Evolutionary conservation across 2,329 filamentous ascomycete species (phyloP).

Genomic region (Fusarium neocosmosporiellum): DNA sequence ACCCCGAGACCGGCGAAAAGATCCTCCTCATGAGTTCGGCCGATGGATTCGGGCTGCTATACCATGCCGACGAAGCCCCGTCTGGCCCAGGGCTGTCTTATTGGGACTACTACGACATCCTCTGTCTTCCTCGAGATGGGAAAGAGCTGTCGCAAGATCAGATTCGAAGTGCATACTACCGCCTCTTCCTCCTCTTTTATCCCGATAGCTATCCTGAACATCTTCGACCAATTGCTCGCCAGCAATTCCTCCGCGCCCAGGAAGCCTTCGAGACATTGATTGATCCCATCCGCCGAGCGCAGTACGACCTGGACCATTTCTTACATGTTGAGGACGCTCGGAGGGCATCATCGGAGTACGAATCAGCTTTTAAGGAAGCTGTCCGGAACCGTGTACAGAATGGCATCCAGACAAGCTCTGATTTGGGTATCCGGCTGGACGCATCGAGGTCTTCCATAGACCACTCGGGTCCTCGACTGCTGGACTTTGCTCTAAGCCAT

Average conservation of each 20-base stretch:
- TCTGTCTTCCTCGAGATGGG: slow-evolving; percentile 54
- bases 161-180: slow-evolving; percentile 58
- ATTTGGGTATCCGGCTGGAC: slow-evolving; percentile 53
- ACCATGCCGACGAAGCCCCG: neutral
- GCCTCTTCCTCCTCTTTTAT: slow-evolving; percentile 58
- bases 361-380: slow-evolving; percentile 34
- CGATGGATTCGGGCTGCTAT: slow-evolving; percentile 19
- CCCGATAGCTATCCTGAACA: slow-evolving; percentile 55
- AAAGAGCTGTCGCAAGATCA: slow-evolving; percentile 45
- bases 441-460: slow-evolving; percentile 35
- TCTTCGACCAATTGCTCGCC: slow-evolving; percentile 52
- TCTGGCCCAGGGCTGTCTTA: slow-evolving; percentile 19
- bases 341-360: slow-evolving; percentile 32
- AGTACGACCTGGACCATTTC: slow-evolving; percentile 53
- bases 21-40: slow-evolving; percentile 17
- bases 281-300: slow-evolving; percentile 54
- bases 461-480: slow-evolving; percentile 35
- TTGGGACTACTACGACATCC: slow-evolving; percentile 57
- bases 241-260: slow-evolving; percentile 55
- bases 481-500: slow-evolving; percentile 56
- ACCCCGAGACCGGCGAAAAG: slow-evolving; percentile 27
- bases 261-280: slow-evolving; percentile 61
- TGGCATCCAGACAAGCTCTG: slow-evolving; percentile 47
- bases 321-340: slow-evolving; percentile 33
- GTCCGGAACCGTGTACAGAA: slow-evolving; percentile 34